A percentile compares a stretch with the other conserved stretches of the same genome.
Conservation (phyloP, 208 protist species). For the Trypanosomatidae sp. region DNA sequence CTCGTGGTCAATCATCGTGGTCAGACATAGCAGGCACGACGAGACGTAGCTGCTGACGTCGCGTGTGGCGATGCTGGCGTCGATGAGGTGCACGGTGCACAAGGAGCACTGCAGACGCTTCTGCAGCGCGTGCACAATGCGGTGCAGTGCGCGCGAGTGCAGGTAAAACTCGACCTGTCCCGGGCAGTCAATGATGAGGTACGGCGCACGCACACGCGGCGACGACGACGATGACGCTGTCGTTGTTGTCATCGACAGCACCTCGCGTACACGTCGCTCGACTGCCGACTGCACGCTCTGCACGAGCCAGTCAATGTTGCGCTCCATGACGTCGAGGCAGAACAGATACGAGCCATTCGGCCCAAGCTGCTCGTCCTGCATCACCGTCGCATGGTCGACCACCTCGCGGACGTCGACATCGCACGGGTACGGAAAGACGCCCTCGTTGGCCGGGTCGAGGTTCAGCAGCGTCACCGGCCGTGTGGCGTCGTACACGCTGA, state of each 20-base stretch:
- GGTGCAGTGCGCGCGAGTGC: slow-evolving; percentile 82
- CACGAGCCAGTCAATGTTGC: slow-evolving; percentile 60
- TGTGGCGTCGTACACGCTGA: slow-evolving; percentile 80
- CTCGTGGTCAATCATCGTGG: slow-evolving; percentile 94
- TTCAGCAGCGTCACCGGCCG: slow-evolving; percentile 91
- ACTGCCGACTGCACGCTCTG: slow-evolving; percentile 40
- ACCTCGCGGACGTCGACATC: slow-evolving; percentile 91
- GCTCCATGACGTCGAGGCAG: slow-evolving; percentile 93
- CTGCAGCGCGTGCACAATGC: slow-evolving; percentile 61
- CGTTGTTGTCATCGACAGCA: slow-evolving; percentile 8
- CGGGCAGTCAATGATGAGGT: slow-evolving; percentile 96
- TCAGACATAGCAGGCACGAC: slow-evolving; percentile 89
- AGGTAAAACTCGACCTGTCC: slow-evolving; percentile 99
- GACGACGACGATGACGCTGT: neutral
- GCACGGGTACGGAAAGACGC: slow-evolving; percentile 88
- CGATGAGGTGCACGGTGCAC: slow-evolving; percentile 91
- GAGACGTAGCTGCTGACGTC: slow-evolving; percentile 95
- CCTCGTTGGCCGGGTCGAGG: slow-evolving; percentile 97
- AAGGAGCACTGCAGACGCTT: slow-evolving; percentile 58
- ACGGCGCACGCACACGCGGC: slow-evolving; percentile 31
- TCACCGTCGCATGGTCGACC: slow-evolving; percentile 81
- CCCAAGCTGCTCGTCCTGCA: slow-evolving; percentile 90
- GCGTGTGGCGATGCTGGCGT: slow-evolving; percentile 89
- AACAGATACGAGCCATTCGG: slow-evolving; percentile 97
- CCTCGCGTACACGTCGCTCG: slow-evolving; percentile 38